phyloP scores from a whole-genome alignment of 2,329 filamentous ascomycete species.

The Colletotrichum falcatum region DNA sequence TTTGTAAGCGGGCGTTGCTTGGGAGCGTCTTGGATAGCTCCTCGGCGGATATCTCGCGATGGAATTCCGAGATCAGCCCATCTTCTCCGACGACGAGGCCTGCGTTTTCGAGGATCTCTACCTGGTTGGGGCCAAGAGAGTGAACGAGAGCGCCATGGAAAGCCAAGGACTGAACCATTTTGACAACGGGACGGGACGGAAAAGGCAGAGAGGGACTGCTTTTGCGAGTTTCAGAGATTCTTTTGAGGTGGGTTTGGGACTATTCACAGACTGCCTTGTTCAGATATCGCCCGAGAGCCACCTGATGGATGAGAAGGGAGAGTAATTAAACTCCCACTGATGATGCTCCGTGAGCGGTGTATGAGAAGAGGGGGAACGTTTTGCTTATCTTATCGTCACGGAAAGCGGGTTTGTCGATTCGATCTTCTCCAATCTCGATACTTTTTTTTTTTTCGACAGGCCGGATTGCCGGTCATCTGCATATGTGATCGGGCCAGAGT shows the following conservation, averaged over 20 bases:
- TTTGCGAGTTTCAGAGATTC: background rate
- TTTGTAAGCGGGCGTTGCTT: slow-evolving; percentile 43
- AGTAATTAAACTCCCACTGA: background rate
- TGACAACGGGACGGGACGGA: background rate
- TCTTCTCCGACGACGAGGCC: slow-evolving; percentile 48
- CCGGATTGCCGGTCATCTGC: background rate
- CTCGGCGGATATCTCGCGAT: slow-evolving; percentile 30
- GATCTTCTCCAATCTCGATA: background rate
- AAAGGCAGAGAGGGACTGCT: background rate
- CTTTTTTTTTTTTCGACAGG: background rate
- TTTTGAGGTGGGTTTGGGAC: no score
- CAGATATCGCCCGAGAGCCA: background rate
- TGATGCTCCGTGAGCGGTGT: background rate
- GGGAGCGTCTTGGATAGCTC: slow-evolving; percentile 17
- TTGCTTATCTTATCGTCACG: background rate
- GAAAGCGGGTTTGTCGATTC: background rate
- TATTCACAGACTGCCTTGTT: background rate
- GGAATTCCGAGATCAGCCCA: slow-evolving; percentile 46
- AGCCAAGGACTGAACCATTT: slow-evolving; percentile 24
- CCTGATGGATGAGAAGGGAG: background rate
- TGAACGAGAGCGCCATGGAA: slow-evolving; percentile 59
- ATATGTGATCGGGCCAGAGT: background rate
- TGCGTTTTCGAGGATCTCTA: slow-evolving; percentile 55
- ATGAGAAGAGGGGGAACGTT: background rate
- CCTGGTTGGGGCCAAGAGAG: slow-evolving; percentile 48